A percentile compares a stretch with the other conserved stretches of the same genome.
Conservation (phyloP, 805 yeast species). For the Suhomyces pyralidae region DNA sequence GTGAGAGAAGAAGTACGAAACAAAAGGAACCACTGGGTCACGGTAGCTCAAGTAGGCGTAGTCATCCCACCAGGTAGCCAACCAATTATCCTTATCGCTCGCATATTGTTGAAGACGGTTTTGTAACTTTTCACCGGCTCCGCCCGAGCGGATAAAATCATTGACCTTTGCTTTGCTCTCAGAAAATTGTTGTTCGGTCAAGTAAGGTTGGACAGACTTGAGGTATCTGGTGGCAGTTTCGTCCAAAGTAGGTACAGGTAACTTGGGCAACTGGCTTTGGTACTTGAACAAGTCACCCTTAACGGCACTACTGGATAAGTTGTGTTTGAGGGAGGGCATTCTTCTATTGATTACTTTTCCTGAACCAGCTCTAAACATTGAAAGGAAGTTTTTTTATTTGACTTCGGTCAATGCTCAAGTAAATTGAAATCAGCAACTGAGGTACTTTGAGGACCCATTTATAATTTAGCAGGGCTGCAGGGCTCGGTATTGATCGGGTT, state of each 20-base stretch:
- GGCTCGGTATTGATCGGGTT: background rate
- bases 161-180: conserved; percentile 55
- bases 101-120: conserved; percentile 59
- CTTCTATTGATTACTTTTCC: conserved; percentile 4
- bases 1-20: conserved; percentile 85
- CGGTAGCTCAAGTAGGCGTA: conserved; percentile 87
- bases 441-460: background rate
- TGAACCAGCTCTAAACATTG: conserved; percentile 7
- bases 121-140: conserved; percentile 68
- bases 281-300: conserved; percentile 70
- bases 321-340: conserved; percentile 9
- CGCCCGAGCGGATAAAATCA: conserved; percentile 61
- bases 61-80: conserved; percentile 89
- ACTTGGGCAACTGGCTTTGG: conserved; percentile 72
- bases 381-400: background rate
- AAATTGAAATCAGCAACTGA: background rate
- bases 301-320: conserved; percentile 22
- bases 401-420: background rate
- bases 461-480: background rate
- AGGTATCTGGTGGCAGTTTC: conserved; percentile 70
- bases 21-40: conserved; percentile 94
- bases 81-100: conserved; percentile 74
- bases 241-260: conserved; percentile 83
- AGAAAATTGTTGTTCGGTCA: conserved; percentile 48
- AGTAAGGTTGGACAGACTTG: conserved; percentile 67